Evolutionary conservation across 441 rosid species (phyloP), one percentile per base, ranked within the genome.

Genomic region (Daphne laureola): DNA sequence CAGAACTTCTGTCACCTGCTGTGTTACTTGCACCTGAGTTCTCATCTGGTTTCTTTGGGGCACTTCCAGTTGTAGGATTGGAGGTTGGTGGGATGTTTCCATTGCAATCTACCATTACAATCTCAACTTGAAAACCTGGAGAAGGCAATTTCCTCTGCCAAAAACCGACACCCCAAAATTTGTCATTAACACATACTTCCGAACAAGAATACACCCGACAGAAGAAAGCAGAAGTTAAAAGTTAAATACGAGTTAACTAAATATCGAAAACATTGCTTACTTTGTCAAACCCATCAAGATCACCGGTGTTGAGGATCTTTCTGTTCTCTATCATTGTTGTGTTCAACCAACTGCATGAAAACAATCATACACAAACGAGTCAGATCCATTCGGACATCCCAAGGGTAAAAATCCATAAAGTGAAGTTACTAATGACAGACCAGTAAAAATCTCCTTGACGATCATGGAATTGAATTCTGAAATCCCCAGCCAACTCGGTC

Each of bases 371-470:
- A 51, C 46, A 40, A 45, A 52, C 16, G 42, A 14, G 21, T 18
- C 41, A 57, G 53, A 55, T 55, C 51, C 58, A 53, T 42, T 57
- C 43, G 42, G 12, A 56, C 25, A 66, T 23, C 47, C 14, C 40
- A 48, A 23, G 53, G 43, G 6, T 36, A 11, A 44, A 26, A 52
- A 51, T 18, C 25, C 46, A 46, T 54, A 26, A n/a, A 58, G 43
- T 31, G 46, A 6, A 12, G 14, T 21, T 46, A 21, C 8, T 59
- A 70, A 73, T 44, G 60, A 71, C 81, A 4, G 49, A 93, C 99
- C 95, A 90, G 90, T 85, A 93, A 65, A 92, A 92, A 71, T 92
- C 98, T 79, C 98, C 97, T 77, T 92, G 97, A 46, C 97, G 90
- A 55, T 90, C 99, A 54, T 90, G 97, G 70, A 93, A 93, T 53